These are phyloP conservation scores for Boletus rubropictus DNA, from an alignment of 768 basidiomycete species.

Conservation along the genomic window DNA sequence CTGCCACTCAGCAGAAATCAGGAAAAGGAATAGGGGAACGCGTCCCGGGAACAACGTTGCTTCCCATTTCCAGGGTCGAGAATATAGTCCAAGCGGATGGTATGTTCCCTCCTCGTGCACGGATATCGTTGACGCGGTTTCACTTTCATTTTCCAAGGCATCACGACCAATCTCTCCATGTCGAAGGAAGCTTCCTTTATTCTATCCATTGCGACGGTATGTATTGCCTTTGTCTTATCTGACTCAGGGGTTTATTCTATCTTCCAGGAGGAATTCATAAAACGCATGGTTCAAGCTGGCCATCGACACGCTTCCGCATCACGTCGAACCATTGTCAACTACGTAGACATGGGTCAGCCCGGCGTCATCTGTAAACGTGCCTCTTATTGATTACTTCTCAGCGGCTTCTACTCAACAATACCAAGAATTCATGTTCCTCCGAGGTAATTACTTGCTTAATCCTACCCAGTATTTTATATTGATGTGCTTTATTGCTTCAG, in stretches of 20 bases:
- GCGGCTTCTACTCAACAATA: slow-evolving; percentile 56
- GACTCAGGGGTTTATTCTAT: slow-evolving; percentile 12
- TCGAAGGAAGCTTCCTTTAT: slow-evolving; percentile 74
- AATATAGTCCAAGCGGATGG: slow-evolving; percentile 78
- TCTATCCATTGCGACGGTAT: slow-evolving; percentile 70
- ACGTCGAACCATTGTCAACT: slow-evolving; percentile 53
- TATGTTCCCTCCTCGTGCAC: slow-evolving; percentile 29
- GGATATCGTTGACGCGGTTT: slow-evolving; percentile 14
- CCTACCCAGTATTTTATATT: background rate
- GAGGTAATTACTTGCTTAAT: slow-evolving; percentile 37
- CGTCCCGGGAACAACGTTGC: slow-evolving; percentile 57
- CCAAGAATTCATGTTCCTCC: slow-evolving; percentile 68
- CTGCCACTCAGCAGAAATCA: slow-evolving; percentile 23
- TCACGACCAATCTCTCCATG: slow-evolving; percentile 56
- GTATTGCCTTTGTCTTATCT: slow-evolving; percentile 12
- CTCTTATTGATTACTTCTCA: slow-evolving; percentile 25
- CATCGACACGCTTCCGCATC: slow-evolving; percentile 58
- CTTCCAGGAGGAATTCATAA: slow-evolving; percentile 78
- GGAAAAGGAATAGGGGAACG: slow-evolving; percentile 37
- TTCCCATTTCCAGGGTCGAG: slow-evolving; percentile 65
- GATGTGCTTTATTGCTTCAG: slow-evolving; percentile 32
- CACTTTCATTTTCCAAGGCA: slow-evolving; percentile 35
- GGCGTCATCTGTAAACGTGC: background rate
- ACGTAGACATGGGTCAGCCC: slow-evolving; percentile 69
- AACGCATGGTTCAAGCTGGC: slow-evolving; percentile 64